phyloP scores from a whole-genome alignment of 2,329 filamentous ascomycete species.

The Colletotrichum sp. region DNA sequence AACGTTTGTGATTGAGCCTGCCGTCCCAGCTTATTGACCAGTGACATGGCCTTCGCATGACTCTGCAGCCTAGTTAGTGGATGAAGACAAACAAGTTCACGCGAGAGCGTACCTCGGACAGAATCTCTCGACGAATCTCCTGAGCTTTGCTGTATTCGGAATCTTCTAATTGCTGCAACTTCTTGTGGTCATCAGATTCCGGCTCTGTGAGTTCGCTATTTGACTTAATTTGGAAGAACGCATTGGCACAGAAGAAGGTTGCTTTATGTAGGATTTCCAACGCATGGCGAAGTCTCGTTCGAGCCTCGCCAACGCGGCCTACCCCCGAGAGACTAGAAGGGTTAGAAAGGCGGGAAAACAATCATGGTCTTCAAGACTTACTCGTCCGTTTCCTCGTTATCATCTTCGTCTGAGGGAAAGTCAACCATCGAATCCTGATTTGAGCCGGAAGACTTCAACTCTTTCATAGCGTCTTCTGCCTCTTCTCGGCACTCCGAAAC shows the following conservation, averaged over 20 bases:
- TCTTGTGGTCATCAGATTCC: conserved; percentile 69
- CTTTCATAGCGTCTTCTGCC: conserved; percentile 54
- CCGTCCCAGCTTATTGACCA: conserved; percentile 67
- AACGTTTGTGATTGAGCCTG: conserved; percentile 61
- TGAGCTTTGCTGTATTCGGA: conserved; percentile 82
- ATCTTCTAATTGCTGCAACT: conserved; percentile 73
- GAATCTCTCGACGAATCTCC: conserved; percentile 75
- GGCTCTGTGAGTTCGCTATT: conserved; percentile 67
- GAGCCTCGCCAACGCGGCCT: conserved; percentile 59
- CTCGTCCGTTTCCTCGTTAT: conserved; percentile 39
- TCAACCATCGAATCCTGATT: neutral
- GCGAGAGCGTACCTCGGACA: conserved; percentile 56
- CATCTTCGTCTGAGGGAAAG: conserved; percentile 29
- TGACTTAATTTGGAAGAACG: conserved; percentile 82
- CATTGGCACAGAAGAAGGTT: conserved; percentile 84
- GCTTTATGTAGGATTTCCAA: conserved; percentile 84
- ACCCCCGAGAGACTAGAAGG: conserved; percentile 41
- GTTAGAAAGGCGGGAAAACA: conserved; percentile 39
- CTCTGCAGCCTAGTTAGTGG: conserved; percentile 24
- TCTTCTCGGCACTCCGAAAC: conserved; percentile 70
- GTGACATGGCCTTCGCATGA: conserved; percentile 60
- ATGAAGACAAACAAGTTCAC: neutral
- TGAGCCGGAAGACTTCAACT: neutral
- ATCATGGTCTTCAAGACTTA: conserved; percentile 25
- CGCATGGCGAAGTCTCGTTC: conserved; percentile 71